Evolutionary conservation across 1,139 yeast genomes (phyloP).

Genomic region (Debaryomyces udenii): DNA sequence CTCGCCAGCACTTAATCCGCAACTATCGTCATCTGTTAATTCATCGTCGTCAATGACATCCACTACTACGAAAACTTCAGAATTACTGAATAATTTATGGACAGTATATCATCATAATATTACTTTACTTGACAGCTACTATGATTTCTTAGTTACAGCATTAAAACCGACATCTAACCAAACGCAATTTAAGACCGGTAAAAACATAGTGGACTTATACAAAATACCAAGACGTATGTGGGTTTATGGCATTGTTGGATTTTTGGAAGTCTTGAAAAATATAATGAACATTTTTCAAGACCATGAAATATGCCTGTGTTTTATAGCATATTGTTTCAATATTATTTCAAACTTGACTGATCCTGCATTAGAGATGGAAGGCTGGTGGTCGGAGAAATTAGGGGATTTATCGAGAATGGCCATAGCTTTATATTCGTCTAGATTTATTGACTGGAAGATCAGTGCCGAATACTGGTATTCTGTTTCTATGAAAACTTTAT

Average conservation of each 20-base stretch:
- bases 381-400: conserved; percentile 78
- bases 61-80: conserved; percentile 42
- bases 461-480: conserved; percentile 81
- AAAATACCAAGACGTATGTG: conserved; percentile 78
- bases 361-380: conserved; percentile 59
- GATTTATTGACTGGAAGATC: conserved; percentile 78
- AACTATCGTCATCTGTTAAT: conserved; percentile 21
- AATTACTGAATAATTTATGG: conserved; percentile 68
- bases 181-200: conserved; percentile 66
- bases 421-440: conserved; percentile 73
- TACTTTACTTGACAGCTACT: conserved; percentile 66
- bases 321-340: conserved; percentile 53
- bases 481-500: conserved; percentile 66
- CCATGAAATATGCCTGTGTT: conserved; percentile 52
- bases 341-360: conserved; percentile 56
- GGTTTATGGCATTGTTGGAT: conserved; percentile 82
- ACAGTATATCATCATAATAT: conserved; percentile 68
- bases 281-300: conserved; percentile 60
- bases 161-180: conserved; percentile 59
- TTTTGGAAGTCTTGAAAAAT: conserved; percentile 76
- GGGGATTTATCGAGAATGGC: conserved; percentile 86
- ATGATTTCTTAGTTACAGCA: conserved; percentile 71
- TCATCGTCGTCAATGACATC: conserved; percentile 21
- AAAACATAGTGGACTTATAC: conserved; percentile 71
- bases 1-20: conserved; percentile 22